Percentiles rank a stretch among this genome's conserved stretches.
Conservation (phyloP, 805 yeast species). For the Ogataea chonburiensis region DNA sequence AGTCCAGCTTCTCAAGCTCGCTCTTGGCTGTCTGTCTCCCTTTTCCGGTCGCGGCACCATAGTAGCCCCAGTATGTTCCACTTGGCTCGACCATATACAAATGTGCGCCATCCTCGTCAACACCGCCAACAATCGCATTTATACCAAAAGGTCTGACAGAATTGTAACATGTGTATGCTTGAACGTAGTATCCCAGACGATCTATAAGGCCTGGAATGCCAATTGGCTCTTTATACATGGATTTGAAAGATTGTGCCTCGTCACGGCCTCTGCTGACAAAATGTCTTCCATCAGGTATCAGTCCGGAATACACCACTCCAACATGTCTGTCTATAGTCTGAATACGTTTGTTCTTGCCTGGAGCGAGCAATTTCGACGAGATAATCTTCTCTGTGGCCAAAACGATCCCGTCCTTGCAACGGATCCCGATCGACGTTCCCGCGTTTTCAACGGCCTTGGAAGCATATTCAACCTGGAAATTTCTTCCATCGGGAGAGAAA, state of each 20-base stretch:
- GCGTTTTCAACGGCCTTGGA: slow-evolving; percentile 97
- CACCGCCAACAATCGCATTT: slow-evolving; percentile 89
- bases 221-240: slow-evolving; percentile 71
- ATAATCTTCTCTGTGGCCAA: slow-evolving; percentile 94
- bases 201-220: slow-evolving; percentile 81
- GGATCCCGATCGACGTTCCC: slow-evolving; percentile 91
- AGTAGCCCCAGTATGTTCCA: slow-evolving; percentile 96
- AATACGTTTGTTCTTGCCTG: slow-evolving; percentile 84
- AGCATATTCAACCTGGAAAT: slow-evolving; percentile 98
- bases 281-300: slow-evolving; percentile 95
- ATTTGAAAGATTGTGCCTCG: slow-evolving; percentile 79
- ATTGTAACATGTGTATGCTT: slow-evolving; percentile 91
- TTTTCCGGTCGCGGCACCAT: slow-evolving; percentile 96
- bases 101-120: slow-evolving; percentile 81
- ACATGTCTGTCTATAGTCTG: slow-evolving; percentile 92
- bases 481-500: slow-evolving; percentile 90
- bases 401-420: slow-evolving; percentile 91
- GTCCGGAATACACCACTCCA: slow-evolving; percentile 93
- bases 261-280: slow-evolving; percentile 89
- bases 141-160: slow-evolving; percentile 98
- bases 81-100: slow-evolving; percentile 97
- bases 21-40: slow-evolving; percentile 98
- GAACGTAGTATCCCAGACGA: slow-evolving; percentile 87
- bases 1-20: slow-evolving; percentile 87
- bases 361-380: slow-evolving; percentile 82